Conservation (phyloP, 768 basidiomycete genomes). For the Boletus subcaerulescens region DNA sequence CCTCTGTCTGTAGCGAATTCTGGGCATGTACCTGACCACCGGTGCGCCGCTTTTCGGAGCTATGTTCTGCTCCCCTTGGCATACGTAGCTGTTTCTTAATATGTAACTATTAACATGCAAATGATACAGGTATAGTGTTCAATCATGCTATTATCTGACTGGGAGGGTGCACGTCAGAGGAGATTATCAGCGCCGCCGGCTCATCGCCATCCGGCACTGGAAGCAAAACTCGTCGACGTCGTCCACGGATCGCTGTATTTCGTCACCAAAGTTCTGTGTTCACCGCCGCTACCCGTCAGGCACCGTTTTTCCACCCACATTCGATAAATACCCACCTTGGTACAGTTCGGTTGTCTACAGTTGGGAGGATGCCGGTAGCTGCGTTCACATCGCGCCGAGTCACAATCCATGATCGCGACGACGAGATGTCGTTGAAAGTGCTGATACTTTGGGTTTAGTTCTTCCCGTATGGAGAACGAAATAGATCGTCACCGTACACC, state of each 20-base stretch:
- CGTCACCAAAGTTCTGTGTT: constrained; percentile 59
- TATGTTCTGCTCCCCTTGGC: neutral
- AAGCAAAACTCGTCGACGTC: constrained; percentile 69
- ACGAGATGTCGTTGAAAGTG: constrained; percentile 79
- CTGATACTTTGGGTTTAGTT: constrained; percentile 34
- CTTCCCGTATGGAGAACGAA: constrained; percentile 1
- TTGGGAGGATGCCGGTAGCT: constrained; percentile 57
- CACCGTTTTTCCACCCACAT: constrained; percentile 8
- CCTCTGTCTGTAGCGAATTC: neutral
- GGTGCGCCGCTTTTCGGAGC: neutral
- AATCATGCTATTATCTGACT: constrained; percentile 18
- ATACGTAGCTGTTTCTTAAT: constrained; percentile 1
- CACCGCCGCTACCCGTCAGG: constrained; percentile 4
- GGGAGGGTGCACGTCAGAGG: neutral
- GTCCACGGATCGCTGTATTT: constrained; percentile 69
- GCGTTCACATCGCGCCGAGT: constrained; percentile 57
- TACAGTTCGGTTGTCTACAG: constrained; percentile 54
- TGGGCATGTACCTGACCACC: neutral
- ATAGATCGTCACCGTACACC: constrained; percentile 44
- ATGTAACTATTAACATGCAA: constrained; percentile 20
- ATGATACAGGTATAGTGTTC: constrained; percentile 29
- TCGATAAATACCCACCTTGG: constrained; percentile 45
- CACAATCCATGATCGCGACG: constrained; percentile 74
- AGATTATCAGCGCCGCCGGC: constrained; percentile 26
- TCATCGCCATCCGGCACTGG: constrained; percentile 61